Percentiles rank a stretch among this genome's conserved stretches.
These are phyloP conservation scores for Aspergillus panamensis DNA, from an alignment of 495 filamentous ascomycete genomes.

Conservation along the genomic window DNA sequence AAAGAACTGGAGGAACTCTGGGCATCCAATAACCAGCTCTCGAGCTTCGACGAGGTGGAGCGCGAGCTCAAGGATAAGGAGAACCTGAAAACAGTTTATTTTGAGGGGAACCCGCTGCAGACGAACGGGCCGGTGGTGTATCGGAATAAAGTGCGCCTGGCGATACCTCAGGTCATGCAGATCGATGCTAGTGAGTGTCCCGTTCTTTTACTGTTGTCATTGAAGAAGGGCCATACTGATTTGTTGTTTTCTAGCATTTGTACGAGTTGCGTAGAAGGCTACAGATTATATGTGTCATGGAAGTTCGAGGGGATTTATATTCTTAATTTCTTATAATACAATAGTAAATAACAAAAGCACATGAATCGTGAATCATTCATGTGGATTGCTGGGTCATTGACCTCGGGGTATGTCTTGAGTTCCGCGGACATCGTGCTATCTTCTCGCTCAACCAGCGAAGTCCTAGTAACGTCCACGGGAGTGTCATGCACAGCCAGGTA, in stretches of 20 bases:
- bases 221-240: background rate
- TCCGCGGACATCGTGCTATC: too few species aligned
- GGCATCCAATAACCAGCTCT: conserved; percentile 84
- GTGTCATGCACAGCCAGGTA: too few species aligned
- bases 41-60: conserved; percentile 80
- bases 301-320: background rate
- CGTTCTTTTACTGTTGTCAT: too few species aligned
- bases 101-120: conserved; percentile 94
- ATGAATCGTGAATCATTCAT: background rate
- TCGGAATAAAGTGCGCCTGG: conserved; percentile 86
- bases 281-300: background rate
- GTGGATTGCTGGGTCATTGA: background rate
- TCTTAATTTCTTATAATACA: background rate
- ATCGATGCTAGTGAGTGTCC: conserved; percentile 91
- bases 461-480: too few species aligned
- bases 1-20: conserved; percentile 82
- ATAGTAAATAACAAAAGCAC: background rate
- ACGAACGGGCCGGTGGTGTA: conserved; percentile 70
- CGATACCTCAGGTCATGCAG: conserved; percentile 81
- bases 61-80: conserved; percentile 71
- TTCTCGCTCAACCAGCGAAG: too few species aligned
- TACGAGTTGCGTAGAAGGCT: conserved; percentile 23
- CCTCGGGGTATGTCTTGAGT: too few species aligned
- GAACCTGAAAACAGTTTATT: conserved; percentile 86
- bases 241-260: conserved; percentile 26